phyloP scores from a whole-genome alignment of 768 basidiomycete species.

The Chiua virens region DNA sequence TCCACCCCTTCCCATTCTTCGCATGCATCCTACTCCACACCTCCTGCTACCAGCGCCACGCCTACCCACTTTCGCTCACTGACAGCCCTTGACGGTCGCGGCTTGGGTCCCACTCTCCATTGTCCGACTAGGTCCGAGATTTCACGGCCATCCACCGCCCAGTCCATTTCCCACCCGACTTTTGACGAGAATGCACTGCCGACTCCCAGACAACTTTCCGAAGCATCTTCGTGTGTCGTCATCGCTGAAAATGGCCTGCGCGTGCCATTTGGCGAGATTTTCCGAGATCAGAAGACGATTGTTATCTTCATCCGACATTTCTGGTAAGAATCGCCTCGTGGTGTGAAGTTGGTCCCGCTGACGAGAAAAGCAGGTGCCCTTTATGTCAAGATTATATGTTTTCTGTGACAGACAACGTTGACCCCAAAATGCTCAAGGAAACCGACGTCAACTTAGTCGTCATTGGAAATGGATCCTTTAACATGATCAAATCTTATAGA shows the following conservation, averaged over 20 bases:
- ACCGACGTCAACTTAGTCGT: conserved; percentile 63
- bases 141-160: conserved; percentile 17
- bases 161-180: conserved; percentile 8
- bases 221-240: conserved; percentile 62
- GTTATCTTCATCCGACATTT: conserved; percentile 89
- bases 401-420: conserved; percentile 52
- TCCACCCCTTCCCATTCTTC: conserved; percentile 19
- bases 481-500: conserved; percentile 74
- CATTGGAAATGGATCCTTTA: conserved; percentile 76
- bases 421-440: conserved; percentile 46
- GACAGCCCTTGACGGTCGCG: conserved; percentile 19
- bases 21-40: conserved; percentile 7
- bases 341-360: conserved; percentile 2
- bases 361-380: conserved; percentile 54
- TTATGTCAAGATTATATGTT: conserved; percentile 87
- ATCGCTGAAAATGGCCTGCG: conserved; percentile 66
- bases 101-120: not conserved
- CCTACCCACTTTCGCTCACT: conserved; percentile 24
- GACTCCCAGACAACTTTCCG: conserved; percentile 52
- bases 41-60: conserved; percentile 1
- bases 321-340: conserved; percentile 43
- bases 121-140: conserved; percentile 4
- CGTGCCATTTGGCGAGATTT: conserved; percentile 68
- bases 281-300: conserved; percentile 56
- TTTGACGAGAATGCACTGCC: conserved; percentile 53